phyloP scores from a whole-genome alignment of 2,329 filamentous ascomycete genomes.

The Alternaria brassicicola region DNA sequence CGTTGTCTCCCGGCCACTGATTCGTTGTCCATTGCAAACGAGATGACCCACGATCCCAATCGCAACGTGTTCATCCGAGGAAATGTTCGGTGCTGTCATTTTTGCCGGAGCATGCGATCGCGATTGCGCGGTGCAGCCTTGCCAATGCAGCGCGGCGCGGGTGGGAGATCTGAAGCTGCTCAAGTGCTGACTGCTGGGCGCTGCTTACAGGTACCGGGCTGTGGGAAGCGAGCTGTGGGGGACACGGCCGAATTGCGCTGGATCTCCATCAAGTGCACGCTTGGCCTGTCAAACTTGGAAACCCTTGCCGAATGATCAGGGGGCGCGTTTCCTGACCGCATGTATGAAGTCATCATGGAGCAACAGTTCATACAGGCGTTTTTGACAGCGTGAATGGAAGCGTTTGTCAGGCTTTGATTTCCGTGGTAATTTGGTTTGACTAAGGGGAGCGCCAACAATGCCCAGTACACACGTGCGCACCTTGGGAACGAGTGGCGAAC shows the following conservation, averaged over 20 bases:
- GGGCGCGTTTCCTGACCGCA: slow-evolving; percentile 11
- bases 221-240: slow-evolving; percentile 7
- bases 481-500: neutral
- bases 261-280: neutral
- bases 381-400: neutral
- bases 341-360: slow-evolving; percentile 17
- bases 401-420: neutral
- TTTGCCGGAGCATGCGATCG: slow-evolving; percentile 3
- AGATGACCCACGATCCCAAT: neutral
- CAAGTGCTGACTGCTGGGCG: neutral
- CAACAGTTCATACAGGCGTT: neutral
- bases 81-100: neutral
- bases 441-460: neutral
- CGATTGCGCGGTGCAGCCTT: slow-evolving; percentile 3
- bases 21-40: slow-evolving; percentile 7
- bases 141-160: slow-evolving; percentile 1
- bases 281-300: slow-evolving; percentile 15
- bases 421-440: neutral
- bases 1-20: slow-evolving; percentile 1
- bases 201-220: slow-evolving; percentile 3
- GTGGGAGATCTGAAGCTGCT: neutral
- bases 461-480: neutral
- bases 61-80: slow-evolving; percentile 11
- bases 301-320: slow-evolving; percentile 21
- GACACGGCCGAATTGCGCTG: slow-evolving; percentile 4